phyloP scores from a whole-genome alignment of 2,329 filamentous ascomycete species.

The Colletotrichum neosansevieriae region DNA sequence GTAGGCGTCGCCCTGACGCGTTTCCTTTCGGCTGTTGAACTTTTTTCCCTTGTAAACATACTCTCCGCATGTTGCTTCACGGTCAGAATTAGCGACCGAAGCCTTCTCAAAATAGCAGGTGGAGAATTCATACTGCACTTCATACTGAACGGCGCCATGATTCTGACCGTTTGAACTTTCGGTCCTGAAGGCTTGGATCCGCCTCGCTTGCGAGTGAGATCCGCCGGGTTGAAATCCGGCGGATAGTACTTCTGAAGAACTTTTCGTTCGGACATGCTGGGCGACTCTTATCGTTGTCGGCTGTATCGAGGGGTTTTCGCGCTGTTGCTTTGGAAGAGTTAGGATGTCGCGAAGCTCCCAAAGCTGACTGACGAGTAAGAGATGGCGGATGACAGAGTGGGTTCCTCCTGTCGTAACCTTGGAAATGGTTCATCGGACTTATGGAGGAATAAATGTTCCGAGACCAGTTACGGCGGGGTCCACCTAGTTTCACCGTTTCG shows the following conservation, averaged over 20 bases:
- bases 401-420: neutral
- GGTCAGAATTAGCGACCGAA: too few species aligned
- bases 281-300: constrained; percentile 15
- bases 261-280: constrained; percentile 86
- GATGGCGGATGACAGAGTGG: constrained; percentile 20
- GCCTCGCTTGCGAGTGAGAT: constrained; percentile 76
- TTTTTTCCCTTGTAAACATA: constrained; percentile 95
- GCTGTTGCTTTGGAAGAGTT: neutral
- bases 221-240: constrained; percentile 90
- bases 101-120: too few species aligned
- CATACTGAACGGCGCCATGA: constrained; percentile 92
- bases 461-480: neutral
- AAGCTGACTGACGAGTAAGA: neutral
- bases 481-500: too few species aligned
- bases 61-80: constrained; percentile 60
- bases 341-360: constrained; percentile 18
- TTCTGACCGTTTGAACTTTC: constrained; percentile 85
- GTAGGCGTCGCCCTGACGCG: constrained; percentile 88
- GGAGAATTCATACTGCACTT: constrained; percentile 64
- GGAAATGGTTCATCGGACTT: neutral
- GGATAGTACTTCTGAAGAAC: constrained; percentile 76
- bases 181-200: constrained; percentile 78
- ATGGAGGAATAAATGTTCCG: neutral
- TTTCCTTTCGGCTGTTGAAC: constrained; percentile 96
- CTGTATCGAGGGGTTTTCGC: neutral